These are phyloP conservation scores for Leucocoprinus leucothites DNA, from an alignment of 768 basidiomycete species.

Conservation along the genomic window DNA sequence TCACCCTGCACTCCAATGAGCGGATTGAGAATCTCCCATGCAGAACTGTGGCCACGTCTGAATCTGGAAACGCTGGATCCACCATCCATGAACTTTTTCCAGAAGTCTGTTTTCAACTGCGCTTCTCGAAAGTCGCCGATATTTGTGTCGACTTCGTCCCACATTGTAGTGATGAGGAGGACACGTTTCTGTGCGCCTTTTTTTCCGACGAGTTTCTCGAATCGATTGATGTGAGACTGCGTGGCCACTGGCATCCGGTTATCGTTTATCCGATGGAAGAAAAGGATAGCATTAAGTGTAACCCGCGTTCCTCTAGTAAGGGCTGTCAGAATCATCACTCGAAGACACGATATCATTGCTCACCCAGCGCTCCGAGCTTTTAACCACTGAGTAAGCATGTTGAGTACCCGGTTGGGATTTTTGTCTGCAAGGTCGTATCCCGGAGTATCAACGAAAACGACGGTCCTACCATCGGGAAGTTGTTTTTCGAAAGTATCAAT, in stretches of 20 bases:
- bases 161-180: constrained; percentile 10
- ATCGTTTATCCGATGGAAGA: constrained; percentile 12
- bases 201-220: constrained; percentile 10
- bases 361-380: constrained; percentile 4
- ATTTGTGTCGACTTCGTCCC: constrained; percentile 7
- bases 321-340: not conserved
- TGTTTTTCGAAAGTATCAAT: constrained; percentile 8
- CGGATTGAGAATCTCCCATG: constrained; percentile 9
- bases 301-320: not conserved
- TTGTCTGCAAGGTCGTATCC: constrained; percentile 13
- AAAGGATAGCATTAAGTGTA: constrained; percentile 9
- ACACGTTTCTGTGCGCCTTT: constrained; percentile 5
- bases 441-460: constrained; percentile 11
- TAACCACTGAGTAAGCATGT: constrained; percentile 12
- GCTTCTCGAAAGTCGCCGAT: not conserved
- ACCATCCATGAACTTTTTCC: constrained; percentile 11
- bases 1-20: not conserved
- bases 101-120: constrained; percentile 5
- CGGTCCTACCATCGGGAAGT: not conserved
- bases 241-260: constrained; percentile 11
- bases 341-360: not conserved
- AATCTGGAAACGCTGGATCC: constrained; percentile 4
- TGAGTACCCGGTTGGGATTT: constrained; percentile 10
- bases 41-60: not conserved
- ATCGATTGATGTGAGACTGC: constrained; percentile 9